phyloP scores from a whole-genome alignment of 164 flowering plant genomes.

The Pachysandra terminalis region DNA sequence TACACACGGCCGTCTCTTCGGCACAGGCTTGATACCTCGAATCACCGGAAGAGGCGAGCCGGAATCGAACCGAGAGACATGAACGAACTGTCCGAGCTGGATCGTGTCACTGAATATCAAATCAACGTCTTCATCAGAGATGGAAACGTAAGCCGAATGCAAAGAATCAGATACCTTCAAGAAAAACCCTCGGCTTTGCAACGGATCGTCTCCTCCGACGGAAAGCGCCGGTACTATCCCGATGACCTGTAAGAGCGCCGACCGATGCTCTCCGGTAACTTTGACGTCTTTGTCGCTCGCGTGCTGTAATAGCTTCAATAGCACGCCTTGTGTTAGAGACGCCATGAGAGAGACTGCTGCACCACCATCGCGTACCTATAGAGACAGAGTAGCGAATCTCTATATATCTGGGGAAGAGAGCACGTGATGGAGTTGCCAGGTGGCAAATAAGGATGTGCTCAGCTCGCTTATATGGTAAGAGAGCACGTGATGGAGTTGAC shows the following conservation, averaged over 20 bases:
- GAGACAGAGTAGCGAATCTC: neutral
- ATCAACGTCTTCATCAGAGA: conserved; percentile 44
- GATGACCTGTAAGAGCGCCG: conserved; percentile 53
- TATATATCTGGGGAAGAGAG: too few relatives aligned
- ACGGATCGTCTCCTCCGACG: conserved; percentile 33
- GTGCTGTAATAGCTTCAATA: conserved; percentile 46
- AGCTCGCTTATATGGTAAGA: too few relatives aligned
- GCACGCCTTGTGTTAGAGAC: conserved; percentile 50
- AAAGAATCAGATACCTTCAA: conserved; percentile 62
- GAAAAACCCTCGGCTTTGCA: conserved; percentile 46
- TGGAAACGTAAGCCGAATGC: conserved; percentile 55
- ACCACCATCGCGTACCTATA: neutral
- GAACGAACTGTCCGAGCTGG: conserved; percentile 59
- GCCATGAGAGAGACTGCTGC: conserved; percentile 33
- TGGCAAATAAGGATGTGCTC: too few relatives aligned
- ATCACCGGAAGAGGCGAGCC: conserved; percentile 55
- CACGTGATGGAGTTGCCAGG: too few relatives aligned
- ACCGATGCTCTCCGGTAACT: conserved; percentile 52
- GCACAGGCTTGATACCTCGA: conserved; percentile 46
- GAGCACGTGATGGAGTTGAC: too few relatives aligned
- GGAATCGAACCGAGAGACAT: conserved; percentile 42
- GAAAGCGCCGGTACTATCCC: conserved; percentile 45
- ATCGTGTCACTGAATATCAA: conserved; percentile 50
- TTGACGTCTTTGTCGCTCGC: conserved; percentile 38
- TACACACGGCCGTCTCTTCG: conserved; percentile 44